phyloP scores from a whole-genome alignment of 2,329 filamentous ascomycete genomes.

The Mycosphaerelloides madeirae region DNA sequence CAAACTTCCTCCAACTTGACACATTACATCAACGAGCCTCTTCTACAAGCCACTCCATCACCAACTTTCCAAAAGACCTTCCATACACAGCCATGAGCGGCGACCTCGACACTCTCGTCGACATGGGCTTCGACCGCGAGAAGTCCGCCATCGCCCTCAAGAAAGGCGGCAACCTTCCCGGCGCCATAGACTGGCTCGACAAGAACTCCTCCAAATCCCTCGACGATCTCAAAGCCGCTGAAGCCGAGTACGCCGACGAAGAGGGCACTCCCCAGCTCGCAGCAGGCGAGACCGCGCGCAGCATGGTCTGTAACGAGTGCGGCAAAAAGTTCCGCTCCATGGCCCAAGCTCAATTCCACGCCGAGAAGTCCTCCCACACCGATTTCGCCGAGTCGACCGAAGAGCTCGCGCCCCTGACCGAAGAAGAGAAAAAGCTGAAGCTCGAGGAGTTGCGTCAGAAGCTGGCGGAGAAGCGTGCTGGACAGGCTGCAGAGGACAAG shows the following conservation, averaged over 20 bases:
- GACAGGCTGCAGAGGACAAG: slow-evolving; percentile 67
- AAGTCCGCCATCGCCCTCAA: slow-evolving; percentile 79
- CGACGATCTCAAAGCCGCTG: slow-evolving; percentile 65
- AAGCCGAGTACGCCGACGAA: slow-evolving; percentile 32
- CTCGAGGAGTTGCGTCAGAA: slow-evolving; percentile 70
- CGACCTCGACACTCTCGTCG: slow-evolving; percentile 58
- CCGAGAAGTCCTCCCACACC: slow-evolving; percentile 80
- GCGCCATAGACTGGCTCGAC: slow-evolving; percentile 91
- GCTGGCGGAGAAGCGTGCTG: slow-evolving; percentile 66
- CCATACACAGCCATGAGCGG: slow-evolving; percentile 38
- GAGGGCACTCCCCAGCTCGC: slow-evolving; percentile 59
- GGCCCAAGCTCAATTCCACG: slow-evolving; percentile 82
- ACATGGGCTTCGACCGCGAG: slow-evolving; percentile 76
- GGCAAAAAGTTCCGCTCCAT: slow-evolving; percentile 82
- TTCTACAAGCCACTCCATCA: too few species aligned
- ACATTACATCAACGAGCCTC: too few species aligned
- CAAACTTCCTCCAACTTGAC: too few species aligned
- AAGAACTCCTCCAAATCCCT: slow-evolving; percentile 82
- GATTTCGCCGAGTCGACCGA: slow-evolving; percentile 93
- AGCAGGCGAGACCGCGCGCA: slow-evolving; percentile 67
- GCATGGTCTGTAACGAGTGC: slow-evolving; percentile 90
- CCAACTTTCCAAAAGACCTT: too few species aligned
- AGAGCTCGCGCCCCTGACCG: slow-evolving; percentile 82
- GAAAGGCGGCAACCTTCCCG: slow-evolving; percentile 71
- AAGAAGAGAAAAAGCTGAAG: slow-evolving; percentile 81